Evolutionary conservation across 805 yeast genomes (phyloP), one percentile per base, ranked within the genome.

Genomic region (Saccharomyces cerevisiae): DNA sequence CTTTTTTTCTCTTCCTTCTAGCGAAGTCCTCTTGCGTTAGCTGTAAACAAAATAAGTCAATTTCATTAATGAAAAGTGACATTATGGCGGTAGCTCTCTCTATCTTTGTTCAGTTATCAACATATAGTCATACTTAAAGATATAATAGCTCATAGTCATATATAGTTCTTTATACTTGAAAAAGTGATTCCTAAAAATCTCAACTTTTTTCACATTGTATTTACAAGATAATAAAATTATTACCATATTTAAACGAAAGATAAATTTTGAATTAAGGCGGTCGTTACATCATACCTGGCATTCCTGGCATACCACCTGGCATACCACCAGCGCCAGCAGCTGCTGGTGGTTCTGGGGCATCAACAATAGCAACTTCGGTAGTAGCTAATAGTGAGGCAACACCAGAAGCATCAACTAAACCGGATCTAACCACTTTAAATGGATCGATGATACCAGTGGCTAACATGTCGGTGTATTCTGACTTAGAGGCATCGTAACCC

Each of bases 391-490:
- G 79, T 30, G 97, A 89, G 49, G 99, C 98, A 59, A 94, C 97
- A 78, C 98, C 96, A 51, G 96, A 81, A 58, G 99, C 98, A 68
- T 94, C 98, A 54, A 89, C 89, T 68, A 94, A 79, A 58, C 98
- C 97, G 66, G 89, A 84, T 79, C 94, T 89, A 57, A 94, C 97
- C 63, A 92, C 98, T 82, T 90, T 92, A 82, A 92, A 89, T 63
- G 99, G 99, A 75, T 94, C 99, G 67, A 92, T 89, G 76, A 94
- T 92, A 80, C 99, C 99, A 56, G 94, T 85, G 61, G 89, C 89
- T 65, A 92, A 83, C 97, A 94, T 90, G 73, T 94, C 96, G 59
- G 94, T 89, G 78, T 82, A 89, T 76, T 89, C 89, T 63, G 96
- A 94, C 74, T 88, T 89, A 59, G 96, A 80, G 47, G 96, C 84